Evolutionary conservation across 768 basidiomycete genomes (phyloP).

Genomic region (Leccinum ochraceum): DNA sequence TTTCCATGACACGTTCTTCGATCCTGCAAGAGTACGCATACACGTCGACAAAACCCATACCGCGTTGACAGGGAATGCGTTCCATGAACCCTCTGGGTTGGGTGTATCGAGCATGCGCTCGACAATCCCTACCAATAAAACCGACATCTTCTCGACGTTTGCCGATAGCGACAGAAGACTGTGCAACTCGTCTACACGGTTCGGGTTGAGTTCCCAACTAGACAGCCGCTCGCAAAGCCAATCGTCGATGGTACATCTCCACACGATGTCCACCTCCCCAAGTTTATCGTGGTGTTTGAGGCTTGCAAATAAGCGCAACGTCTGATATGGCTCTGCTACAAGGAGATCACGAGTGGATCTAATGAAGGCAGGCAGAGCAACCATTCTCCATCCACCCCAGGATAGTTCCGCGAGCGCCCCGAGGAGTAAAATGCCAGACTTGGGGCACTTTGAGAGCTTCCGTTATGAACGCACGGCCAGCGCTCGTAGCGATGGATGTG

Average conservation of each 20-base stretch:
- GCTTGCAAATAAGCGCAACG: conserved; percentile 51
- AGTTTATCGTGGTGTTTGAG: conserved; percentile 52
- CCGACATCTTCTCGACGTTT: conserved; percentile 47
- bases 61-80: conserved; percentile 39
- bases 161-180: too few relatives aligned
- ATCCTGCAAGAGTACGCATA: conserved; percentile 46
- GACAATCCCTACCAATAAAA: conserved; percentile 36
- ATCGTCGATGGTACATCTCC: conserved; percentile 54
- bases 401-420: conserved; percentile 61
- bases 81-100: conserved; percentile 34
- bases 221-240: conserved; percentile 48
- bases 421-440: conserved; percentile 55
- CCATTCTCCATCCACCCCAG: conserved; percentile 78
- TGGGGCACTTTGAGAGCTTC: conserved; percentile 26
- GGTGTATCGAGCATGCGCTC: background rate
- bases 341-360: conserved; percentile 50
- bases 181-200: conserved; percentile 40
- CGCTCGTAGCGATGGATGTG: conserved; percentile 35
- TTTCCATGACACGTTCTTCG: conserved; percentile 48
- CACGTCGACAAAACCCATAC: conserved; percentile 65
- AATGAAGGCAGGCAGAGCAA: conserved; percentile 59
- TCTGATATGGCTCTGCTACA: conserved; percentile 41
- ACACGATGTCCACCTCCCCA: conserved; percentile 57
- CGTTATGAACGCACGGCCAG: conserved; percentile 50
- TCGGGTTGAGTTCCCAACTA: conserved; percentile 40